phyloP scores from a whole-genome alignment of 768 basidiomycete genomes.

The Lentinula aciculospora region DNA sequence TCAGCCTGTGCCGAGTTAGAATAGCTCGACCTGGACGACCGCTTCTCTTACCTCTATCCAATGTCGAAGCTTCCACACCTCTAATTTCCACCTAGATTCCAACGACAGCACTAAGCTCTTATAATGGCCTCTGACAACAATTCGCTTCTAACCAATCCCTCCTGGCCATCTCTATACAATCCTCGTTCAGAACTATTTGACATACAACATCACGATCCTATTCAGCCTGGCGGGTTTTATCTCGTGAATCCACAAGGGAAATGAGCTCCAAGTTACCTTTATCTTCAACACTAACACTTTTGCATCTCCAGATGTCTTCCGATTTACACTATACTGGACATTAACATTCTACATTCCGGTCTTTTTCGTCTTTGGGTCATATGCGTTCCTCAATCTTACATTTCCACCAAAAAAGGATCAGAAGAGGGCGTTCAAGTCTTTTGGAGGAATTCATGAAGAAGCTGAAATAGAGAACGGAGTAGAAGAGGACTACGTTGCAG shows the following conservation, averaged over 20 bases:
- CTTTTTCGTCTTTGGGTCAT: constrained; percentile 41
- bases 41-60: too few relatives aligned
- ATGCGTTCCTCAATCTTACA: constrained; percentile 47
- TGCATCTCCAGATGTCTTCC: constrained; percentile 41
- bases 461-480: too few relatives aligned
- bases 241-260: constrained; percentile 34
- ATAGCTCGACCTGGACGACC: too few relatives aligned
- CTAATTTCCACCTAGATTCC: background rate
- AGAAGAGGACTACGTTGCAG: background rate
- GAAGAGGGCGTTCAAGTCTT: constrained; percentile 3
- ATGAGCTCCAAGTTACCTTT: background rate
- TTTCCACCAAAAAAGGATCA: constrained; percentile 31
- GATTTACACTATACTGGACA: constrained; percentile 50
- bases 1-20: too few relatives aligned
- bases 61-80: background rate
- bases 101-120: background rate
- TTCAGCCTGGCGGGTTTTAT: constrained; percentile 37
- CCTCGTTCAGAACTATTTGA: constrained; percentile 44
- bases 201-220: constrained; percentile 31
- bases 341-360: constrained; percentile 44
- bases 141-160: constrained; percentile 10
- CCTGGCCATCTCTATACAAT: constrained; percentile 49
- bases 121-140: background rate
- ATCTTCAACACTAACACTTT: background rate
- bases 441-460: background rate